Evolutionary conservation across 352 stramenopile genomes (phyloP).

Genomic region (Phytophthora cryptogea): DNA sequence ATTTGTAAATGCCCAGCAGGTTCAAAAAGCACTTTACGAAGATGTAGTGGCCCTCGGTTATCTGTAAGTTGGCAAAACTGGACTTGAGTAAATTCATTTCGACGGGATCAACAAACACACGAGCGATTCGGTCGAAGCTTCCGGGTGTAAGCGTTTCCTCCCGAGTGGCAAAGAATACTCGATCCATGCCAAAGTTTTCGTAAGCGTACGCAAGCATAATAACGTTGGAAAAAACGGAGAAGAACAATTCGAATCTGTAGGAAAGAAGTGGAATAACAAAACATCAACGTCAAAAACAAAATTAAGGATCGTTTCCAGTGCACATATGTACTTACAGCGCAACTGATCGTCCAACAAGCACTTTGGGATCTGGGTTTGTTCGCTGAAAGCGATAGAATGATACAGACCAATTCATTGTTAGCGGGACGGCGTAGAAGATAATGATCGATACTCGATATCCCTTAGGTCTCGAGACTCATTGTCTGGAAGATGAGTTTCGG

Average conservation of each 20-base stretch:
- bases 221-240: constrained; percentile 49
- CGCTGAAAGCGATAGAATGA: constrained; percentile 59
- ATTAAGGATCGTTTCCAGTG: not conserved
- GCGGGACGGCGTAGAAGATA: constrained; percentile 40
- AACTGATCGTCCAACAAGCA: constrained; percentile 42
- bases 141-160: constrained; percentile 34
- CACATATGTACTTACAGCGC: constrained; percentile 34
- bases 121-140: constrained; percentile 42
- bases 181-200: constrained; percentile 48
- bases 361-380: constrained; percentile 29
- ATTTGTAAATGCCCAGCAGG: constrained; percentile 53
- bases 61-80: constrained; percentile 40
- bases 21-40: constrained; percentile 46
- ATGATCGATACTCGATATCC: constrained; percentile 46
- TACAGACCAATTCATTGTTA: constrained; percentile 49
- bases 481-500: constrained; percentile 55
- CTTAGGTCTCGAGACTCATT: constrained; percentile 38
- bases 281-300: not conserved
- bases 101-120: constrained; percentile 40
- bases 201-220: constrained; percentile 45
- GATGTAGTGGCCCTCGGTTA: constrained; percentile 38
- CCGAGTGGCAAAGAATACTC: constrained; percentile 27
- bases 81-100: constrained; percentile 40
- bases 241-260: constrained; percentile 54
- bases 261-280: not conserved